Conservation (phyloP, 2,329 filamentous ascomycete species). For the Aspergillus latus region DNA sequence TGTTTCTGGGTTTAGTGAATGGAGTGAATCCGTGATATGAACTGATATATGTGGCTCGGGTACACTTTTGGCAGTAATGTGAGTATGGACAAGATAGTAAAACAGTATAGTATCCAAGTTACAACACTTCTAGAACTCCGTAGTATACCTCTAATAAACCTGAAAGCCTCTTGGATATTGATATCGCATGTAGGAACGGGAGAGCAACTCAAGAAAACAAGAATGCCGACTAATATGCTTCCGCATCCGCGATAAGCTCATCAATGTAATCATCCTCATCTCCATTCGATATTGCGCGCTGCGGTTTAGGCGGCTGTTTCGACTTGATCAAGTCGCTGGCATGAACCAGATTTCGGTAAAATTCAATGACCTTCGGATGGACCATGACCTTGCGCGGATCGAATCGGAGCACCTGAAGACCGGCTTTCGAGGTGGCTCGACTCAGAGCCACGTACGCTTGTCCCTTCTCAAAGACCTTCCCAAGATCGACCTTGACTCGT, state of each 20-base stretch:
- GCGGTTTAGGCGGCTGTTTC: conserved; percentile 21
- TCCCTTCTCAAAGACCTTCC: conserved; percentile 91
- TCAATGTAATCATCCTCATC: conserved; percentile 37
- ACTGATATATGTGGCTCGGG: no score
- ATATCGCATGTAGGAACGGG: conserved; percentile 10
- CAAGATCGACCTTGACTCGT: conserved; percentile 89
- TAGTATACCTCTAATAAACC: not conserved
- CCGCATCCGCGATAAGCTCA: conserved; percentile 9
- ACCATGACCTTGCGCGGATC: conserved; percentile 91
- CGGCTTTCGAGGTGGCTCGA: conserved; percentile 82
- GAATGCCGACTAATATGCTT: not conserved
- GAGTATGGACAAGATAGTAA: not conserved
- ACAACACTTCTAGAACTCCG: not conserved
- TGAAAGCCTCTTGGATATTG: conserved; percentile 11
- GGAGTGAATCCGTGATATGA: no score
- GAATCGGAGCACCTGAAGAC: conserved; percentile 84
- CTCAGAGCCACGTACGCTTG: conserved; percentile 96
- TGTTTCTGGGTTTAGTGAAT: no score
- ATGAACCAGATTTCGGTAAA: conserved; percentile 79
- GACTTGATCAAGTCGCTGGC: conserved; percentile 57
- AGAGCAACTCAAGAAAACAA: not conserved
- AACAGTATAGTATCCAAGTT: not conserved
- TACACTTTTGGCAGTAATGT: not conserved
- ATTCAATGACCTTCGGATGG: conserved; percentile 78
- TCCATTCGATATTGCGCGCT: conserved; percentile 26